These are phyloP conservation scores for sunflower (Helianthus annuus) DNA, from an alignment of 129 eudicot genomes.

Conservation along the genomic window HanXRQr2.0-SUNRISE NC_035446.2:152410003-152410502, in stretches of 20 bases:
- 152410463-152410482: background rate
- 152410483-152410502: background rate
- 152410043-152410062: slow-evolving; percentile 2
- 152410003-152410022: slow-evolving; percentile 9
- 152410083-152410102: slow-evolving; percentile 8
- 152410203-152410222: background rate
- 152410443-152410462: background rate
- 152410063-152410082: slow-evolving; percentile 30
- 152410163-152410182: slow-evolving; percentile 21
- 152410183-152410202: slow-evolving; percentile 14
- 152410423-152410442: background rate
- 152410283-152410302: background rate
- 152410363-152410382: background rate
- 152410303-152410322: slow-evolving; percentile 1
- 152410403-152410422: background rate
- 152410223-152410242: slow-evolving; percentile 8
- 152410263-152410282: background rate
- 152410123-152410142: slow-evolving; percentile 24
- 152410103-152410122: slow-evolving; percentile 22
- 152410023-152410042: slow-evolving; percentile 18
- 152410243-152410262: slow-evolving; percentile 2
- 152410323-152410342: background rate
- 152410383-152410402: background rate
- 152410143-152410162: slow-evolving; percentile 16
- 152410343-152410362: background rate